Conservation (phyloP, 2,329 filamentous ascomycete species). For the Metarhizium humberi region DNA sequence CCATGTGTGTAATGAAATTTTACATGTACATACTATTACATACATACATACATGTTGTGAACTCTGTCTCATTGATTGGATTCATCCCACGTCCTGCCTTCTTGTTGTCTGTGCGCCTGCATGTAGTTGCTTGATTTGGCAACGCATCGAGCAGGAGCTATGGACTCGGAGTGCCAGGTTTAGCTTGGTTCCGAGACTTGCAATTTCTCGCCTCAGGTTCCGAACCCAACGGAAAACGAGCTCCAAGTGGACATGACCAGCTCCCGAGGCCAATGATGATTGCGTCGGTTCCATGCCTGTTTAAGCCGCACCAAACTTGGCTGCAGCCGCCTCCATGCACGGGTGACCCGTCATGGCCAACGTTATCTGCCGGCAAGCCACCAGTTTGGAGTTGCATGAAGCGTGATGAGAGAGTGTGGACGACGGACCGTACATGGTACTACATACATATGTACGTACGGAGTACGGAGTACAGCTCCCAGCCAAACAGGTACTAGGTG, state of each 20-base stretch:
- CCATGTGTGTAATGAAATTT: no score
- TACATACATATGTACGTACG: neutral
- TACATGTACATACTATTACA: no score
- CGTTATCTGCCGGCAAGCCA: neutral
- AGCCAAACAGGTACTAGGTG: no score
- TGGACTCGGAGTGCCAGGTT: no score
- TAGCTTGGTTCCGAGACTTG: neutral
- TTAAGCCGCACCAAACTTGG: neutral
- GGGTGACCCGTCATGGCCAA: neutral
- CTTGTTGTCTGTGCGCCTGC: no score
- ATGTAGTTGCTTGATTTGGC: no score
- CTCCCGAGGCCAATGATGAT: neutral
- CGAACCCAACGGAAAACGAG: neutral
- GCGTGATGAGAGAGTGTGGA: neutral
- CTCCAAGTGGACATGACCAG: neutral
- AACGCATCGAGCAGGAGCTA: no score
- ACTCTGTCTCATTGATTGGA: no score
- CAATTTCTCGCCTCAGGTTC: neutral
- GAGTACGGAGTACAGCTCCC: no score
- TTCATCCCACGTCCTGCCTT: no score
- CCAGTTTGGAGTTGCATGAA: neutral
- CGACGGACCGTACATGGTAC: neutral
- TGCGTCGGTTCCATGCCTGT: no score
- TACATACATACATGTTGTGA: no score
- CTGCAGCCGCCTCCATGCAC: neutral